Percentiles rank a stretch among this genome's conserved stretches.
These are phyloP conservation scores for Phlyctochytrium planicorne DNA, from an alignment of 192 early-diverging fungal species.

Conservation along the genomic window DNA sequence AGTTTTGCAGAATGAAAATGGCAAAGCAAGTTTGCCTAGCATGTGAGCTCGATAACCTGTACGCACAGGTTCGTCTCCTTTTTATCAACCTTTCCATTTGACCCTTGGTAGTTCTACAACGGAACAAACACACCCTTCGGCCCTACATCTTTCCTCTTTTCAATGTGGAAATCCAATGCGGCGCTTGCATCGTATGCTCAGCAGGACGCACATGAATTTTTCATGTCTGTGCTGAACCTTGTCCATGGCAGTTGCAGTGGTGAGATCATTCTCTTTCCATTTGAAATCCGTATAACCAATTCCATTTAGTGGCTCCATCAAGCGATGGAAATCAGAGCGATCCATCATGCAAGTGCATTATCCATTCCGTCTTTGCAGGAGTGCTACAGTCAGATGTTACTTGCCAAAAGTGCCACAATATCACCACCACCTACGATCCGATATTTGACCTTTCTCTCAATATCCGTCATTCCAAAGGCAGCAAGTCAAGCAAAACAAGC, in stretches of 20 bases:
- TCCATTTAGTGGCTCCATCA: constrained; percentile 6
- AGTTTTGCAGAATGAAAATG: constrained; percentile 54
- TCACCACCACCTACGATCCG: constrained; percentile 80
- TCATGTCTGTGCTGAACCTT: constrained; percentile 83
- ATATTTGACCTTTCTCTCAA: constrained; percentile 91
- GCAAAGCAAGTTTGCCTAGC: constrained; percentile 72
- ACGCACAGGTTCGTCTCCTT: constrained; percentile 57
- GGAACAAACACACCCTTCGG: constrained; percentile 72
- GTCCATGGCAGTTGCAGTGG: constrained; percentile 66
- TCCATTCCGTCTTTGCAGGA: constrained; percentile 90
- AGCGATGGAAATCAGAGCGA: neutral
- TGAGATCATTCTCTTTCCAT: constrained; percentile 2
- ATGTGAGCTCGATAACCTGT: constrained; percentile 86
- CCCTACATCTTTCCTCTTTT: constrained; percentile 77
- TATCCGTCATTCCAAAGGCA: constrained; percentile 31
- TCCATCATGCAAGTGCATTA: constrained; percentile 73
- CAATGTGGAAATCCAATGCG: constrained; percentile 85
- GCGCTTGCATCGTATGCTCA: constrained; percentile 91
- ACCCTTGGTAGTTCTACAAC: constrained; percentile 57
- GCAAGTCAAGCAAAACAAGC: neutral
- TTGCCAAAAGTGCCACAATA: constrained; percentile 74
- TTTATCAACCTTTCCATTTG: neutral
- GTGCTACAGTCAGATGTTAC: constrained; percentile 88
- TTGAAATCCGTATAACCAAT: constrained; percentile 15
- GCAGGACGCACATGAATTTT: constrained; percentile 98